These are phyloP conservation scores for Haematococcus lacustris DNA, from an alignment of 139 green algal genomes.

Conservation along the genomic window DNA sequence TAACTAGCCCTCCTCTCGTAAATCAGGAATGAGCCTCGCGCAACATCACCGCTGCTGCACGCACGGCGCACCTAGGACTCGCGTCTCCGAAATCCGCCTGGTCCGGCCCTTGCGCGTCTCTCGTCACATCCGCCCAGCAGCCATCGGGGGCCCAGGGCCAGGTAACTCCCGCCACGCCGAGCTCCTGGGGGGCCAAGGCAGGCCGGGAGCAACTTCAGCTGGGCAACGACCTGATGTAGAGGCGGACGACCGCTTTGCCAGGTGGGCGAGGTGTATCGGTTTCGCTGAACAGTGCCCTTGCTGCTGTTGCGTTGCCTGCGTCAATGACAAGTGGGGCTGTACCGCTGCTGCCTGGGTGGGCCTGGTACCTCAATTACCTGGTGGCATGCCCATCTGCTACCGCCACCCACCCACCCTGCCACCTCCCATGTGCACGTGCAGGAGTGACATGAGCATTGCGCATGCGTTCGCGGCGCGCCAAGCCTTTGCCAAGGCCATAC, in stretches of 20 bases:
- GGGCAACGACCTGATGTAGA: neutral
- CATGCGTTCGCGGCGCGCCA: slow-evolving; percentile 8
- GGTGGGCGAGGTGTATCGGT: neutral
- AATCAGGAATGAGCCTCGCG: too few species aligned
- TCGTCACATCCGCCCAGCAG: neutral
- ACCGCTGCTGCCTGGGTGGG: too few species aligned
- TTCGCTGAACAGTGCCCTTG: neutral
- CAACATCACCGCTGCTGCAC: too few species aligned
- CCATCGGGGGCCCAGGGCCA: neutral
- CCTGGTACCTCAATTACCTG: neutral
- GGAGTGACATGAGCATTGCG: slow-evolving; percentile 14
- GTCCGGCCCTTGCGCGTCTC: neutral
- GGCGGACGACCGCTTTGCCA: neutral
- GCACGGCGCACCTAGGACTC: too few species aligned
- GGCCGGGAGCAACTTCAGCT: neutral
- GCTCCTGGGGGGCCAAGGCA: neutral
- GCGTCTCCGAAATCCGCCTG: neutral
- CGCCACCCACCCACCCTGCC: neutral
- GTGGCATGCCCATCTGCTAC: too few species aligned
- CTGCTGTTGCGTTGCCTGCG: neutral
- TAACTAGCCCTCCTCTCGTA: too few species aligned
- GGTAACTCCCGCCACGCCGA: neutral
- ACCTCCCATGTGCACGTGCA: slow-evolving; percentile 1
- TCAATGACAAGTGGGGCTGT: neutral
- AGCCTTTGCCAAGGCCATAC: slow-evolving; percentile 8